These are phyloP conservation scores for Phyllostachys edulis DNA, from an alignment of 176 grass and related monocot species.

Conservation along the genomic window DNA sequence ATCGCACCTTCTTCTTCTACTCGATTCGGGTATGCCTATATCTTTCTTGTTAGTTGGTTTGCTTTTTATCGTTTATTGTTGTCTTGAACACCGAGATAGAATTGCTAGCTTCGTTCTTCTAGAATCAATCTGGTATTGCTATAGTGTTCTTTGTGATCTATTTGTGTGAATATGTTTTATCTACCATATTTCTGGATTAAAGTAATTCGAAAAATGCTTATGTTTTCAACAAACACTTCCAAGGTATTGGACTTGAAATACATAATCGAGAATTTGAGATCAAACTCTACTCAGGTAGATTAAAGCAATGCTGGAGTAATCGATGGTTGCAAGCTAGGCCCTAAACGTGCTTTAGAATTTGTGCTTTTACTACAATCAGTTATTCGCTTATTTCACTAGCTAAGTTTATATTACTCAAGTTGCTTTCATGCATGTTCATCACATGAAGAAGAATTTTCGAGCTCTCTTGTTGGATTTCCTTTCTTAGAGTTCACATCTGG, in stretches of 20 bases:
- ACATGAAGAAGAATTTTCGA: background rate
- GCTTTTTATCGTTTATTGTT: too few relatives aligned
- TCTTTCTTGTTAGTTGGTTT: too few relatives aligned
- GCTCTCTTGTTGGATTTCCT: background rate
- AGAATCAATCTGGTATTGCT: too few relatives aligned
- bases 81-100: too few relatives aligned
- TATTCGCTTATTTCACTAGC: background rate
- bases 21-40: too few relatives aligned
- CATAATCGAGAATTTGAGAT: background rate
- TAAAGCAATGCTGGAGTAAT: background rate
- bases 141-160: too few relatives aligned
- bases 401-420: background rate
- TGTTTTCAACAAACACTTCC: background rate
- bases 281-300: background rate
- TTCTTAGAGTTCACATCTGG: background rate
- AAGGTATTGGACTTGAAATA: background rate
- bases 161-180: too few relatives aligned
- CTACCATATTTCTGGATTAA: too few relatives aligned
- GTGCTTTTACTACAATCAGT: background rate
- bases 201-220: too few relatives aligned
- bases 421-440: conserved; percentile 7
- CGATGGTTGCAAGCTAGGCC: background rate
- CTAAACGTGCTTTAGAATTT: background rate
- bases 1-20: too few relatives aligned
- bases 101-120: too few relatives aligned